Percentiles rank a stretch among this genome's conserved stretches.
phyloP scores from a whole-genome alignment of 441 rosid genomes.

The Pelargonium fulgidum region DNA sequence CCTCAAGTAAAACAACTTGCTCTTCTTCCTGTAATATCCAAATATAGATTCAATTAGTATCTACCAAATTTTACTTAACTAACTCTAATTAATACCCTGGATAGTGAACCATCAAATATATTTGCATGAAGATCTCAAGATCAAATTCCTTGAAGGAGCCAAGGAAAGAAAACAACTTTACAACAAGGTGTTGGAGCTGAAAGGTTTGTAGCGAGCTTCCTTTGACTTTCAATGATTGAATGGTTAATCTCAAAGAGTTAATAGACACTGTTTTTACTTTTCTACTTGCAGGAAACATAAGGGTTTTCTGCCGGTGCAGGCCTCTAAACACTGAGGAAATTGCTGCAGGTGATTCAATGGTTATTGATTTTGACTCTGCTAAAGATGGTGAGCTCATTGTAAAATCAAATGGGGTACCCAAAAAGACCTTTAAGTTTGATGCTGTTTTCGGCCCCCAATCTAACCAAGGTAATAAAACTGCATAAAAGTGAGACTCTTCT shows the following conservation, averaged over 20 bases:
- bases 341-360: conserved; percentile 48
- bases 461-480: conserved; percentile 53
- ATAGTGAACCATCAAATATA: conserved; percentile 63
- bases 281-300: conserved; percentile 69
- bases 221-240: conserved; percentile 8
- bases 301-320: conserved; percentile 91
- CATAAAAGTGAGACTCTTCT: too few relatives aligned
- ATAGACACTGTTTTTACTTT: conserved; percentile 14
- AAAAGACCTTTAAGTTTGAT: conserved; percentile 74
- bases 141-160: conserved; percentile 54
- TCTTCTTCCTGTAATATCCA: conserved; percentile 12
- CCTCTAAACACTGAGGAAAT: conserved; percentile 69
- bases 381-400: conserved; percentile 79
- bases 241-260: conserved; percentile 15
- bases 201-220: conserved; percentile 44
- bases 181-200: conserved; percentile 81
- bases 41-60: neutral
- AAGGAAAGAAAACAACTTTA: conserved; percentile 74
- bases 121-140: conserved; percentile 57
- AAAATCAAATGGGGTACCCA: conserved; percentile 64
- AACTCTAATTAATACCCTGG: conserved; percentile 12
- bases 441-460: conserved; percentile 81
- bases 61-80: conserved; percentile 10
- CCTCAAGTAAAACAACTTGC: conserved; percentile 41
- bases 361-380: conserved; percentile 66